phyloP scores from a whole-genome alignment of 192 early-diverging fungal genomes.

The Coemansia sp. region DNA sequence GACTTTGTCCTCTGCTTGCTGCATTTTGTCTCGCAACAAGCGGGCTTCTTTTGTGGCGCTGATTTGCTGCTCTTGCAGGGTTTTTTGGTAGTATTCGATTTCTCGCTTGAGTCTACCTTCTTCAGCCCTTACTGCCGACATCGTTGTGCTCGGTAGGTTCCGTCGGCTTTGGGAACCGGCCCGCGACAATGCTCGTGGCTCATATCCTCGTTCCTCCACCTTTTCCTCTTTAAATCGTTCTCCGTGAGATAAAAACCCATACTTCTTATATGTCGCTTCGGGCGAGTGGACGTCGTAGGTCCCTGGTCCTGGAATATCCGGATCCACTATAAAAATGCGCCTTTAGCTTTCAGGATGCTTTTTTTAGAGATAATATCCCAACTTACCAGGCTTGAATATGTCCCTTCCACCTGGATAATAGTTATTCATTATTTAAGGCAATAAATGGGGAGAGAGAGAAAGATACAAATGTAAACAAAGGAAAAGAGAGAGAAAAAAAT shows the following conservation, averaged over 20 bases:
- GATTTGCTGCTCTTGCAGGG: constrained; percentile 17
- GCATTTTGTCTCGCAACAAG: constrained; percentile 16
- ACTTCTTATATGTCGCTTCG: constrained; percentile 40
- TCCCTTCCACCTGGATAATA: constrained; percentile 41
- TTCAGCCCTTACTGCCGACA: constrained; percentile 28
- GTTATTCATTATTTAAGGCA: constrained; percentile 16
- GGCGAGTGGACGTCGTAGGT: constrained; percentile 37
- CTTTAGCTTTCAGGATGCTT: background rate
- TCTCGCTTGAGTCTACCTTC: constrained; percentile 34
- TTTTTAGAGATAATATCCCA: background rate
- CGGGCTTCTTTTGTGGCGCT: constrained; percentile 22
- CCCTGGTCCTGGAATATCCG: constrained; percentile 44
- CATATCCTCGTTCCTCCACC: background rate
- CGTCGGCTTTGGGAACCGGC: constrained; percentile 11
- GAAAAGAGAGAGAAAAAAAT: constrained; percentile 1
- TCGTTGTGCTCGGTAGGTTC: constrained; percentile 4
- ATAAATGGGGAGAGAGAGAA: constrained; percentile 3
- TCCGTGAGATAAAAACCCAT: constrained; percentile 34
- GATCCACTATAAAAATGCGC: constrained; percentile 23
- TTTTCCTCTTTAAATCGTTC: constrained; percentile 27
- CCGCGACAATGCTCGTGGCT: background rate
- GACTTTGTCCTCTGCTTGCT: constrained; percentile 23
- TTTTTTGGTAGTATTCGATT: constrained; percentile 27
- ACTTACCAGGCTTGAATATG: constrained; percentile 44
- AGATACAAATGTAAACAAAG: constrained; percentile 12